phyloP scores from a whole-genome alignment of 1,284 basidiomycete species.

The Stygiomarasmius scandens region DNA sequence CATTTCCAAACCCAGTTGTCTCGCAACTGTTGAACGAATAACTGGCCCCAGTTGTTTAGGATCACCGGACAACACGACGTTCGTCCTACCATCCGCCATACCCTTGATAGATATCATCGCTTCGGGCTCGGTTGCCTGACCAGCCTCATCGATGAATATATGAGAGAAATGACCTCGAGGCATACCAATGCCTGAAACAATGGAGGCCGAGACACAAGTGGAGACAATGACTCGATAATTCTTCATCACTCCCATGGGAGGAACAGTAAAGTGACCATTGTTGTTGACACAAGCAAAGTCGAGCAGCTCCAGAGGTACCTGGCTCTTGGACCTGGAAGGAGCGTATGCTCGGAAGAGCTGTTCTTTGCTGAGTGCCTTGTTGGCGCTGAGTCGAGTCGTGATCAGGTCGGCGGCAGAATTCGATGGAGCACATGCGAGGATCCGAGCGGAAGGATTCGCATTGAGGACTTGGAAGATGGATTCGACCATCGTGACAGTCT shows the following conservation, averaged over 20 bases:
- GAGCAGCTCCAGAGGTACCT: slow-evolving; percentile 46
- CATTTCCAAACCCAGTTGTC: slow-evolving; percentile 50
- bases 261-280: slow-evolving; percentile 51
- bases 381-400: slow-evolving; percentile 47
- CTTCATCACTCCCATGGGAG: slow-evolving; percentile 39
- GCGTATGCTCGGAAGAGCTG: slow-evolving; percentile 67
- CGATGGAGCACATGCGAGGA: slow-evolving; percentile 32
- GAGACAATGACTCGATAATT: slow-evolving; percentile 58
- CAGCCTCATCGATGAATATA: slow-evolving; percentile 71
- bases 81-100: slow-evolving; percentile 53
- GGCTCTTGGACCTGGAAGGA: slow-evolving; percentile 50
- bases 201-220: slow-evolving; percentile 63
- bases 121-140: slow-evolving; percentile 66
- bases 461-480: slow-evolving; percentile 47
- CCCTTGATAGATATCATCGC: slow-evolving; percentile 58
- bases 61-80: slow-evolving; percentile 62
- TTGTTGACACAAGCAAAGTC: slow-evolving; percentile 42
- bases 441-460: slow-evolving; percentile 32
- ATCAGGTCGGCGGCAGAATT: slow-evolving; percentile 33
- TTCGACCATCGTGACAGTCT: slow-evolving; percentile 54
- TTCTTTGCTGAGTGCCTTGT: slow-evolving; percentile 30
- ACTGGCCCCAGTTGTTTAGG: slow-evolving; percentile 67
- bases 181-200: slow-evolving; percentile 58
- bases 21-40: slow-evolving; percentile 52
- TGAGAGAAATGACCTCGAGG: slow-evolving; percentile 59